Base-by-base conservation (phyloP, 768 basidiomycete species). In the Lentinula edodes region DNA sequence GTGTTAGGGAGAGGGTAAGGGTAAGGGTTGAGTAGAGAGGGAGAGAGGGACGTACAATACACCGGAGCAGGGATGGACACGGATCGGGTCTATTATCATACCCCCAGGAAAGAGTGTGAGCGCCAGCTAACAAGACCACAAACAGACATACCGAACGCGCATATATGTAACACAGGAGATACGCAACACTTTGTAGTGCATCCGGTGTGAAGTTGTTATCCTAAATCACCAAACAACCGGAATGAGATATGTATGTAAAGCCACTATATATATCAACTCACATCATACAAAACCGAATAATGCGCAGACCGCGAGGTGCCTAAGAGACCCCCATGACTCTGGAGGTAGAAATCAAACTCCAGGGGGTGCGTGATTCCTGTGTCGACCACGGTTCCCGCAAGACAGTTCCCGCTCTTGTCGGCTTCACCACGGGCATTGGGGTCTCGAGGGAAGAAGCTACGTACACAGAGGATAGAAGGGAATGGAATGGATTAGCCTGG, bases 31-130 rank as follows among this genome's bases (percentile, higher is more conserved):
- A 52, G 18, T 4, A 51, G n/a, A 12, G 15, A 32, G 23, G 8
- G 32, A 18, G 8, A 38, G 36, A 18, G 12, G 28, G 41, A 65
- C 86, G 67, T 67, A 92, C 91, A 93, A 64, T 93, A 93, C 0
- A 93, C 90, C 0, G 91, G 91, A 0, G 91, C 91, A 0, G 91
- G 91, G 46, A 93, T 93, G 0, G 91, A 93, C 0, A 94, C 91
- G 0, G 90, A 90, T 7, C 92, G 86, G 0, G 92, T 93, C 52
- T 54, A n/a, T 28, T 28, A 28, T 28, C 28, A 18, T 15, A 35
- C n/a, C 3, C 3, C 20, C 5, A 34, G 9, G 7, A 18, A 15
- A 16, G 15, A 35, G 16, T 16, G 5, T 2, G 10, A 16, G 39
- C 7, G 10, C 16, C 7, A 53, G 10, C 10, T 34, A 12, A 35